phyloP scores from a whole-genome alignment of 148 eudicot genomes.

The Rhododendron mucronatum region DNA sequence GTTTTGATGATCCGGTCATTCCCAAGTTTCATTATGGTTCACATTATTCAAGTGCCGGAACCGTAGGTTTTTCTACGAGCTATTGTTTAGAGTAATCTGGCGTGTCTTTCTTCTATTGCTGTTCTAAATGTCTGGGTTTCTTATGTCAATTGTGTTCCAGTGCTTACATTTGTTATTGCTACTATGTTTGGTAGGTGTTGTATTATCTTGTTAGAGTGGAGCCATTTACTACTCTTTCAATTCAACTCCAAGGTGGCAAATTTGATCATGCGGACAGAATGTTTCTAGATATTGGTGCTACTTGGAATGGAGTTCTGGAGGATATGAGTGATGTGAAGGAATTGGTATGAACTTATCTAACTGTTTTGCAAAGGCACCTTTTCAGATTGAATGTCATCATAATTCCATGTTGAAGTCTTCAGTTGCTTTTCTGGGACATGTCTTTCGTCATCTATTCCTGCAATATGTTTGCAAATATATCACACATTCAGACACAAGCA shows the following conservation, averaged over 20 bases:
- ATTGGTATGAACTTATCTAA: conserved; percentile 48
- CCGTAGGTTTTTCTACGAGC: conserved; percentile 45
- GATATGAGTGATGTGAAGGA: conserved; percentile 99
- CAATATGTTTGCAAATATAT: not conserved
- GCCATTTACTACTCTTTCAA: conserved; percentile 93
- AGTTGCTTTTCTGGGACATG: not conserved
- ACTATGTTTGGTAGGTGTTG: conserved; percentile 52
- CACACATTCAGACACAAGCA: not conserved
- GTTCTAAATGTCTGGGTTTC: not conserved
- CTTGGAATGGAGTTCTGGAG: conserved; percentile 95
- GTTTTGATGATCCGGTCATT: conserved; percentile 87
- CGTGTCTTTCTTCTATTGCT: not conserved
- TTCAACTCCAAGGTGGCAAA: conserved; percentile 95
- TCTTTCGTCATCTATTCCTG: not conserved
- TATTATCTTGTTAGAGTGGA: conserved; percentile 89
- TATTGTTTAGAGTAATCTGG: not conserved
- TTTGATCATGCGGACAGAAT: conserved; percentile 99
- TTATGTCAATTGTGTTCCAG: not conserved
- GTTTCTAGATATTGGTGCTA: conserved; percentile 89
- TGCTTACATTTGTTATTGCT: not conserved
- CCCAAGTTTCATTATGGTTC: conserved; percentile 99
- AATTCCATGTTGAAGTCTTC: not conserved
- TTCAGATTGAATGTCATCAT: not conserved
- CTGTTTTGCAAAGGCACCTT: not conserved
- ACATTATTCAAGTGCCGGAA: conserved; percentile 97